phyloP scores from a whole-genome alignment of 306 rosid genomes.

The Prunus davidiana region DNA sequence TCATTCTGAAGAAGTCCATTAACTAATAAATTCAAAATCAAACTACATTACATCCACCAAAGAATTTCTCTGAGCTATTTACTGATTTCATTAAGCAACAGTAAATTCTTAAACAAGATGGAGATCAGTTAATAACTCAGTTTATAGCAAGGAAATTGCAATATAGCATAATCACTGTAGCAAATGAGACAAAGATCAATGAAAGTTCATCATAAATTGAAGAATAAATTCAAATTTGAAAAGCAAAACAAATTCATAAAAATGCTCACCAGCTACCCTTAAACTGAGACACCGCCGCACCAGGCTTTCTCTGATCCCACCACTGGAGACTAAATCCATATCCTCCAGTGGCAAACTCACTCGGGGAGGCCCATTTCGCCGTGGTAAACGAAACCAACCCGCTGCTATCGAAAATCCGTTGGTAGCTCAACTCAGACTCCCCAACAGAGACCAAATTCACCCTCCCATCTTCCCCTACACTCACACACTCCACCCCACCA shows the following conservation, averaged over 20 bases:
- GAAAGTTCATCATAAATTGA: neutral
- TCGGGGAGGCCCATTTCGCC: constrained; percentile 81
- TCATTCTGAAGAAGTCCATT: neutral
- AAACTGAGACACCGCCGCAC: constrained; percentile 80
- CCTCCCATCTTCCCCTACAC: constrained; percentile 81
- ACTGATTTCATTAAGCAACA: neutral
- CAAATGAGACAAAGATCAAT: neutral
- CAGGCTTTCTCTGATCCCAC: constrained; percentile 93
- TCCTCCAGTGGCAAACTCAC: constrained; percentile 84
- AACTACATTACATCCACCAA: too few species aligned
- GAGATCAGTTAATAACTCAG: neutral
- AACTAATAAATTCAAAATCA: too few species aligned
- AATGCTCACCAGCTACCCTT: constrained; percentile 72
- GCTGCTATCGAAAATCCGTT: constrained; percentile 61
- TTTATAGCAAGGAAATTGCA: neutral
- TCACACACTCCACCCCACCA: constrained; percentile 66
- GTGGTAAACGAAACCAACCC: constrained; percentile 79
- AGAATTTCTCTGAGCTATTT: too few species aligned
- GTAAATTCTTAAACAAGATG: neutral
- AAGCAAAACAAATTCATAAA: neutral
- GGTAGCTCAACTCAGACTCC: constrained; percentile 41
- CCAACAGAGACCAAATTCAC: constrained; percentile 60
- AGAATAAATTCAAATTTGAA: neutral
- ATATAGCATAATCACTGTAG: neutral
- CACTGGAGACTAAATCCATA: constrained; percentile 82